Evolutionary conservation across 2,329 filamentous ascomycete species (phyloP).

Genomic region (Coniochaeta prunicola): DNA sequence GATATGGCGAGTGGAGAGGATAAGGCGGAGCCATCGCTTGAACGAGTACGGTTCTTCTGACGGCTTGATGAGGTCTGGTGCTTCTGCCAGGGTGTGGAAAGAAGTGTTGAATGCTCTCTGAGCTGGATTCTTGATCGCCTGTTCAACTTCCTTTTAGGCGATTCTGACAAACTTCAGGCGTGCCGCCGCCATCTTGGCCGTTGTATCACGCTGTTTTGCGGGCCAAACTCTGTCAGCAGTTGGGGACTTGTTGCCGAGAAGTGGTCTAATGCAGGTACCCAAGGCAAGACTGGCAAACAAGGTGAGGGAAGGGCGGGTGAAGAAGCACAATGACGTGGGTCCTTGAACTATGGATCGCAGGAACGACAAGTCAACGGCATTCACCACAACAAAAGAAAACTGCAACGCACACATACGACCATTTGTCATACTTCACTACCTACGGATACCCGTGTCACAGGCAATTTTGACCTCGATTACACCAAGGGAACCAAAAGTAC

Average conservation of each 20-base stretch:
- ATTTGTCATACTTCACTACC: too few relatives aligned
- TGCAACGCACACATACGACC: too few relatives aligned
- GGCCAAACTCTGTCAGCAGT: not conserved
- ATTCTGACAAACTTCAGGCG: conserved; percentile 7
- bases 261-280: too few relatives aligned
- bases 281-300: too few relatives aligned
- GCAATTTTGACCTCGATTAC: not conserved
- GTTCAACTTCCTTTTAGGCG: conserved; percentile 8
- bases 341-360: too few relatives aligned
- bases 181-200: not conserved
- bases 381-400: too few relatives aligned
- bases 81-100: conserved; percentile 24
- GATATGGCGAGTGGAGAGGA: conserved; percentile 25
- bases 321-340: too few relatives aligned
- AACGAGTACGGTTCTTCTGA: conserved; percentile 29
- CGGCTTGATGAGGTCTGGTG: conserved; percentile 18
- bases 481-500: not conserved
- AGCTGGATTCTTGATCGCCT: not conserved
- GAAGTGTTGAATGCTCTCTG: conserved; percentile 25
- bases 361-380: too few relatives aligned
- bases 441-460: not conserved
- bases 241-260: too few relatives aligned
- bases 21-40: conserved; percentile 32
- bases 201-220: not conserved
- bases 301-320: too few relatives aligned